Base-by-base conservation (phyloP, 495 filamentous ascomycete species). In the Annulohypoxylon stygium region DNA sequence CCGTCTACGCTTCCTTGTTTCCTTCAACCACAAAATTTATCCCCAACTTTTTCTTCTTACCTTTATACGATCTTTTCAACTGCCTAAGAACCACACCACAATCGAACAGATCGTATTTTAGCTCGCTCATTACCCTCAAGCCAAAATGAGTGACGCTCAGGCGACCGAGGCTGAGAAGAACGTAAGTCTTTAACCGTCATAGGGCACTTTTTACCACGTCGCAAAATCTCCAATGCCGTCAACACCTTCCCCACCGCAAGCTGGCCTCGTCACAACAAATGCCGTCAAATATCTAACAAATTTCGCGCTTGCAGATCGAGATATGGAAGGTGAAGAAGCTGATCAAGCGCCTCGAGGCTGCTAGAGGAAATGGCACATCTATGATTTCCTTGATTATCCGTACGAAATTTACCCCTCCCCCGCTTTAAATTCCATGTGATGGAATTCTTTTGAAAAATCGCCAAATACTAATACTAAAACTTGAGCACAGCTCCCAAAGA, bases 361-460 rank as follows among this genome's bases (percentile, higher is more conserved):
- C 94, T 53, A 85, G 94, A 75, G 95, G 95, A 81, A 98, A 98
- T 87, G 95, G 95, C 84, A 98, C 95, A 67, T 93, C 90, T 81
- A 98, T 98, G 96, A 99, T 99, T 80, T 98, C 95, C 37, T 89
- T 99, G 75, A 98, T 99, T 75, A 99, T 99, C 76, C 96, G 93
- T 95, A 83, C 74, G 92, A 57, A 67, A 67, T 60, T 67, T 63
- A 73, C 74, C 75, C 65, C 70, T 67, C 70, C 74, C 70, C 64
- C 70, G 70, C 76, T 36, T 68, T 59, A 18, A 51, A 26, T 16
- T 45, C 60, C 14, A 39, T 36, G 51, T 45, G 9, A 47, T 18
- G 12, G 18, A 47, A 47, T n/a, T 14, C 2, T 45, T 2, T 10
- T 39, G 2, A 39, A 39, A 39, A 39, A 39, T 39, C 2, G 11